phyloP scores from a whole-genome alignment of 192 early-diverging fungal genomes.

The Coemansia sp. region DNA sequence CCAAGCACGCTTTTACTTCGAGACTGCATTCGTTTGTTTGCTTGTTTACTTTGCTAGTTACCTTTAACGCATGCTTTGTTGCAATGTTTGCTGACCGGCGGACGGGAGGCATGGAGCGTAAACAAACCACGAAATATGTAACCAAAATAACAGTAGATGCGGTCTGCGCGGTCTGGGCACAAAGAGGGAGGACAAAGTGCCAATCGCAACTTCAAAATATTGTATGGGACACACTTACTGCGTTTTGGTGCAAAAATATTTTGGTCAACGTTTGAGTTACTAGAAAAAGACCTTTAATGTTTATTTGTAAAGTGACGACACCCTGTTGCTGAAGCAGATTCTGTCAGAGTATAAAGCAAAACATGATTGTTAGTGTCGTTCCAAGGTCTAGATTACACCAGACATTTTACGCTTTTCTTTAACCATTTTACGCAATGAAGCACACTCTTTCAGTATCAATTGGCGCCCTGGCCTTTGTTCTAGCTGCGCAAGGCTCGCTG shows the following conservation, averaged over 20 bases:
- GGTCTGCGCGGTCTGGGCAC: not conserved
- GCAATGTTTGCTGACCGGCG: conserved; percentile 8
- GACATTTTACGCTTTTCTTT: not conserved
- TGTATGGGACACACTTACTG: conserved; percentile 4
- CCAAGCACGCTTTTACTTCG: not conserved
- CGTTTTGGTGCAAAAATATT: not conserved
- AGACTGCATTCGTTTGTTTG: not conserved
- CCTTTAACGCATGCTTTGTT: not conserved
- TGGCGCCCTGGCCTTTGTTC: conserved; percentile 4
- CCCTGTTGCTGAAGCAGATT: not conserved
- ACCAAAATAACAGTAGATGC: conserved; percentile 3
- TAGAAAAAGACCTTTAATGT: not conserved
- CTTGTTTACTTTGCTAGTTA: conserved; percentile 4
- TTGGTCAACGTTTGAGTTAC: conserved; percentile 8
- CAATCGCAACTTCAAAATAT: not conserved
- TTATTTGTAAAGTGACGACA: conserved; percentile 2
- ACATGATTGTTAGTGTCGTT: conserved; percentile 5
- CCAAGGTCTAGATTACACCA: not conserved
- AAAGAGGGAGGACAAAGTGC: not conserved
- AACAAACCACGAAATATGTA: conserved; percentile 3
- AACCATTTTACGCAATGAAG: conserved; percentile 5
- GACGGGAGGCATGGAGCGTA: not conserved
- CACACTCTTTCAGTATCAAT: conserved; percentile 15
- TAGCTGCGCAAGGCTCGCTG: conserved; percentile 25
- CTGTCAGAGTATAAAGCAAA: conserved; percentile 4